Base-by-base conservation (phyloP, 1,284 basidiomycete genomes). In the Psilocybe mexicana region DNA sequence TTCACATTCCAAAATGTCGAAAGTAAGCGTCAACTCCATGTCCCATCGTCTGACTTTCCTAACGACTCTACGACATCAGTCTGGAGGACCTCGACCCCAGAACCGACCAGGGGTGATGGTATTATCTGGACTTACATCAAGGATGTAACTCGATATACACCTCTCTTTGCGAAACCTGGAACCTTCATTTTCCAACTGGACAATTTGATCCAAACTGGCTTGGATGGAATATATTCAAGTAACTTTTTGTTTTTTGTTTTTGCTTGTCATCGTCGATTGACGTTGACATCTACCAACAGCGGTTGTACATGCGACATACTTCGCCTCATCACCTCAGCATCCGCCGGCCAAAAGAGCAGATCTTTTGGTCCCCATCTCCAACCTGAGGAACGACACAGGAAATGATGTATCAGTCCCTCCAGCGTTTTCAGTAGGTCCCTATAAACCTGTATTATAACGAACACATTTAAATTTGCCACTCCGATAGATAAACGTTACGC, bases 41-140 rank as follows among this genome's bases (percentile, higher is more conserved):
- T 61, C 2, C 2, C 6, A 18, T 30, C 10, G 3, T 11, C 28
- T n/a, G 30, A 24, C 6, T 25, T 23, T 50, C 10, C 18, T 43
- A 57, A n/a, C 18, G 11, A 44, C 77, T 49, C 30, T 24, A 18
- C 8, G 25, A 38, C 30, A 33, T 30, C n/a, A 78, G 87, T 92
- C 52, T 91, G 90, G 90, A 79, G 90, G 38, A 91, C 87, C 23
- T 90, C 88, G 0, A 92, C 90, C 12, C 86, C 90, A 0, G 90
- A 92, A 67, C 90, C 90, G 0, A 87, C 85, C 0, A 60, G 65
- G 11, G 82, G 79, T 1, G 78, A 83, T 51, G 90, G 90, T 2
- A 90, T 92, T 60, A 84, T 90, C 52, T 92, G 89, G 90, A 90
- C 88, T 0, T 86, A 88, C 64, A 70, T 83, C 65, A 92, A 92